Percentiles rank a stretch among this genome's conserved stretches.
Evolutionary conservation across 2,329 filamentous ascomycete species (phyloP).

Genomic region (Cytospora piceae): DNA sequence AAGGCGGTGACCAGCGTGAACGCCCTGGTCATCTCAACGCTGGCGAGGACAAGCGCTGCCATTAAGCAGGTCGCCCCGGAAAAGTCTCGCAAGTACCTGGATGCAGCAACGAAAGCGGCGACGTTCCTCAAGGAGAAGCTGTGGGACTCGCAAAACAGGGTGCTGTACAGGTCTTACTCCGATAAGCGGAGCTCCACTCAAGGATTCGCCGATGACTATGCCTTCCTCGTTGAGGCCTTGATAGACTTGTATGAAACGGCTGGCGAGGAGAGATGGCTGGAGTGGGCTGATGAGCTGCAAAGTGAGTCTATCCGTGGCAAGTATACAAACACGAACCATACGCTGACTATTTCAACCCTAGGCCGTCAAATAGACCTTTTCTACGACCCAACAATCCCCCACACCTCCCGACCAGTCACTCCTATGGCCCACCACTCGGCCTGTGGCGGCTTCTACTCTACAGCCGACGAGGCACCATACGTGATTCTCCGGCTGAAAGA

Average conservation of each 20-base stretch:
- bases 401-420: slow-evolving; percentile 41
- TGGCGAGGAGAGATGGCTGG: slow-evolving; percentile 72
- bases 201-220: slow-evolving; percentile 93
- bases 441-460: slow-evolving; percentile 74
- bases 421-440: slow-evolving; percentile 40
- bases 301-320: slow-evolving; percentile 49
- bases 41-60: slow-evolving; percentile 75
- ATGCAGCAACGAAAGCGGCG: slow-evolving; percentile 69
- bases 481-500: slow-evolving; percentile 88
- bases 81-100: slow-evolving; percentile 63
- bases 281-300: slow-evolving; percentile 83
- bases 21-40: slow-evolving; percentile 79
- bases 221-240: slow-evolving; percentile 81
- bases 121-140: slow-evolving; percentile 73
- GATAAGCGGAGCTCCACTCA: slow-evolving; percentile 65
- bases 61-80: slow-evolving; percentile 63
- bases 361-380: slow-evolving; percentile 77
- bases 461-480: slow-evolving; percentile 63
- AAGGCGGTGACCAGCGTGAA: slow-evolving; percentile 91
- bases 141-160: slow-evolving; percentile 66
- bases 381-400: slow-evolving; percentile 62
- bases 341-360: slow-evolving; percentile 37
- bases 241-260: slow-evolving; percentile 85
- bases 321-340: slow-evolving; percentile 12
- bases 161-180: slow-evolving; percentile 75